Base-by-base conservation (phyloP, 805 yeast species). In the Lipomyces kockii region DNA sequence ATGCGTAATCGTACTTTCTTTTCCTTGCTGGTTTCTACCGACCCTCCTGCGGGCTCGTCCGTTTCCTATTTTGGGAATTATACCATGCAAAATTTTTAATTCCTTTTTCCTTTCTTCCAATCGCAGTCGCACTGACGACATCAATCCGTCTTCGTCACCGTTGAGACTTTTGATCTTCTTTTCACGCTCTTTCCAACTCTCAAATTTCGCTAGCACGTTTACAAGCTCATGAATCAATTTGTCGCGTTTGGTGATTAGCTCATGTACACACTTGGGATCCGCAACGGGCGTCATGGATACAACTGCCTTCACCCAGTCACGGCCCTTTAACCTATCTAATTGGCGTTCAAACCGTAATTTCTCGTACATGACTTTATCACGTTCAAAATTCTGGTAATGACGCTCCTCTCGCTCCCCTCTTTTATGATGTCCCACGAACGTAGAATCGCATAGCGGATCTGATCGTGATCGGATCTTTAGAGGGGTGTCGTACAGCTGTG, bases 331-430 rank as follows among this genome's bases (percentile, higher is more conserved):
- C 20, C 56, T 34, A 37, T 69, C 72, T 3, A 69, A 53, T 35
- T 67, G 68, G 14, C 70, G 61, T 53, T 67, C 71, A 9, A 63
- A 29, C 29, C 68, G 65, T 6, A 66, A 61, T 20, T 63, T 66
- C 20, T 67, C 68, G 58, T 69, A 69, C 71, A 69, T 63, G 53
- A 66, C 58, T 57, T 54, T 58, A 55, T 69, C 72, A 14, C 71
- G 62, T 34, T 69, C 72, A 22, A 67, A 46, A 20, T 63, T 69
- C 58, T 62, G 72, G 37, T 59, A 56, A 37, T 62, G 72, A 12
- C 59, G 57, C 27, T 69, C 72, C 53, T 67, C 66, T n/a, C 72
- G 71, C 59, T 69, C 71, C 29, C 65, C 59, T 32, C 65, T 58
- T 11, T 58, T 55, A 29, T 62, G 66, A 7, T 58, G 22, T 7